Evolutionary conservation across 805 yeast genomes (phyloP).

Genomic region (Hanseniaspora hatyaiensis): DNA sequence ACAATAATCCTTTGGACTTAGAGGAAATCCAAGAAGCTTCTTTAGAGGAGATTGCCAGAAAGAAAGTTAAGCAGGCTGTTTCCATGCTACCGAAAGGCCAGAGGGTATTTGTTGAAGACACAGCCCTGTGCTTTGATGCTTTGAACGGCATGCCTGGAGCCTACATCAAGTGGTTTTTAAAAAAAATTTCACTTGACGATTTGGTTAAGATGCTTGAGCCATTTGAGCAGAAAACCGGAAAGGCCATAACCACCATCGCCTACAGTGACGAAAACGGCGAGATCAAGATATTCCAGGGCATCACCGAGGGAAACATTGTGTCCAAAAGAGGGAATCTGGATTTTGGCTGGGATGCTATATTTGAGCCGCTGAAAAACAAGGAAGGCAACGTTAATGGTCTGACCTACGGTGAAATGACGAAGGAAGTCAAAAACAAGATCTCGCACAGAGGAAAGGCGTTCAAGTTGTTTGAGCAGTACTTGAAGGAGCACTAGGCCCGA

Average conservation of each 20-base stretch:
- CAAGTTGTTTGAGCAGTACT: slow-evolving; percentile 50
- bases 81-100: slow-evolving; percentile 45
- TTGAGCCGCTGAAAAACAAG: slow-evolving; percentile 50
- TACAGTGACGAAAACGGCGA: slow-evolving; percentile 76
- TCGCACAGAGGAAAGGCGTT: slow-evolving; percentile 85
- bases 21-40: slow-evolving; percentile 84
- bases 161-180: slow-evolving; percentile 83
- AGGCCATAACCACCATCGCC: slow-evolving; percentile 86
- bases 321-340: slow-evolving; percentile 61
- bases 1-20: slow-evolving; percentile 61
- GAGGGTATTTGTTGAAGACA: slow-evolving; percentile 90
- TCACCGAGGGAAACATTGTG: slow-evolving; percentile 71
- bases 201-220: slow-evolving; percentile 66
- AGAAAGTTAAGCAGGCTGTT: slow-evolving; percentile 62
- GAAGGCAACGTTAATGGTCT: slow-evolving; percentile 39
- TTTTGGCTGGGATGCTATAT: slow-evolving; percentile 93
- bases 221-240: slow-evolving; percentile 73
- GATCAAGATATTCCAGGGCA: slow-evolving; percentile 73
- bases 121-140: slow-evolving; percentile 76
- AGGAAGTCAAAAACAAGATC: slow-evolving; percentile 60
- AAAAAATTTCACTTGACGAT: slow-evolving; percentile 62
- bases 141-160: slow-evolving; percentile 88
- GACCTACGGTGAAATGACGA: slow-evolving; percentile 85
- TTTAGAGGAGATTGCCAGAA: slow-evolving; percentile 65
- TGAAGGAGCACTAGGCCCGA: slow-evolving; percentile 25